Evolutionary conservation across 305 asterid species (phyloP), one percentile per base, ranked within the genome.

Genomic region (Fraxinus platypoda): DNA sequence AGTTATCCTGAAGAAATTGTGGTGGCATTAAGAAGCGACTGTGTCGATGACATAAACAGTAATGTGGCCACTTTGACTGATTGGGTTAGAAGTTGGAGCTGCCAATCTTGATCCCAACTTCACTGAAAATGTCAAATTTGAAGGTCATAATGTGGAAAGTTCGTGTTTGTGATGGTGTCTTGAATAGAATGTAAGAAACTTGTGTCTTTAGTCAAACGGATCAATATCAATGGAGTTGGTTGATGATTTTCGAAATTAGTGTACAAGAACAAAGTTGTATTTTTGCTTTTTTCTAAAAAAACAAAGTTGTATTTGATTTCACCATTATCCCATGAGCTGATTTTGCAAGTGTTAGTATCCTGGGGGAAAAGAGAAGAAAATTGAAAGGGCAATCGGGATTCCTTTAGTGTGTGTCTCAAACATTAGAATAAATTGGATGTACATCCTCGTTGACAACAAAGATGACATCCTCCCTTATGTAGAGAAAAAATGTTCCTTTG

Each of bases 331-430:
- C 92, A 98, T 0, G 93, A 76, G 88, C 80, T 88, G 82, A 93
- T 88, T 7, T 78, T 85, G 62, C 90, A 91, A 13, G 97, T 95
- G 25, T 84, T 85, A 23, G 85, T 35, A 57, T 95, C 99, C 1
- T 83, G 59, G 1, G 1, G 97, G 93, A 74, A 92, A 95, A 2
- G 98, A 93, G 92, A 92, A 95, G 92, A 92, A 95, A 70, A 93
- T 72, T 12, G 98, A 93, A 2, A 95, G 83, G 0, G 94, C 97
- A 6, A 95, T 91, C 5, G 97, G 98, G 6, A 76, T 88, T 54
- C 98, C 97, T 54, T 72, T 90, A 8, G 46, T 21, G 84, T 91
- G 96, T 3, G 98, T 88, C 87, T 95, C 89, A 37, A 86, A 89
- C 97, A 91, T 93, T 33, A 91, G 83, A 37, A 7, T 37, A 8